Conservation (phyloP, 148 eudicot genomes). For the Rheum nobile region DNA sequence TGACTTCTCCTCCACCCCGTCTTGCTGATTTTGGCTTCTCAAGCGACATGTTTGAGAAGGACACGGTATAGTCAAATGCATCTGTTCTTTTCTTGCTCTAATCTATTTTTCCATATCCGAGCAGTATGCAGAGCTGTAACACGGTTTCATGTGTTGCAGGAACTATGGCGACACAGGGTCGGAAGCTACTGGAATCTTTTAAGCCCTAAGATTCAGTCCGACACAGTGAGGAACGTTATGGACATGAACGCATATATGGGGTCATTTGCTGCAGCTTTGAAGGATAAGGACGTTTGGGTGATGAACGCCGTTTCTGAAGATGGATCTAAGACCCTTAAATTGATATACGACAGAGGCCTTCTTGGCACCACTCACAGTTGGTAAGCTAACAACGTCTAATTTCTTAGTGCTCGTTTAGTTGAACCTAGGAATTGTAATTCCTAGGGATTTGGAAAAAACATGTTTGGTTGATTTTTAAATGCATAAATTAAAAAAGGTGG, state of each 20-base stretch:
- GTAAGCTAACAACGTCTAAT: conserved; percentile 17
- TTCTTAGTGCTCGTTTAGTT: too few species aligned
- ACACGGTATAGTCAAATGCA: conserved; percentile 43
- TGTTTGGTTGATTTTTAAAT: too few species aligned
- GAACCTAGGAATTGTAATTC: too few species aligned
- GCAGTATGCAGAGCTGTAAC: too few species aligned
- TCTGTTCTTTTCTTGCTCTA: not conserved
- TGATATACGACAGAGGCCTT: conserved; percentile 84
- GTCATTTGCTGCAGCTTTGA: conserved; percentile 94
- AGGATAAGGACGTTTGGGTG: conserved; percentile 91
- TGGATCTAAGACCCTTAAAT: conserved; percentile 93
- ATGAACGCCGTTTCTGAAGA: conserved; percentile 96
- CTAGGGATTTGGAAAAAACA: too few species aligned
- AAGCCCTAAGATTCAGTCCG: conserved; percentile 58
- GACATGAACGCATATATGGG: conserved; percentile 96
- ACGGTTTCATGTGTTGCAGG: conserved; percentile 30
- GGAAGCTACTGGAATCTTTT: conserved; percentile 74
- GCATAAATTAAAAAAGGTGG: too few species aligned
- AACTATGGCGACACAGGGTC: conserved; percentile 74
- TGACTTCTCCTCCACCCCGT: conserved; percentile 89
- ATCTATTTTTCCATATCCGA: not conserved
- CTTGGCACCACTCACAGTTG: conserved; percentile 83
- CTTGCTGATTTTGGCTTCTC: conserved; percentile 97
- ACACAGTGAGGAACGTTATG: conserved; percentile 81
- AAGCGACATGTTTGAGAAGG: conserved; percentile 69